Evolutionary conservation across 140 eudicot genomes (phyloP), one percentile per base, ranked within the genome.

Genomic region (Erigeron philadelphicus): DNA sequence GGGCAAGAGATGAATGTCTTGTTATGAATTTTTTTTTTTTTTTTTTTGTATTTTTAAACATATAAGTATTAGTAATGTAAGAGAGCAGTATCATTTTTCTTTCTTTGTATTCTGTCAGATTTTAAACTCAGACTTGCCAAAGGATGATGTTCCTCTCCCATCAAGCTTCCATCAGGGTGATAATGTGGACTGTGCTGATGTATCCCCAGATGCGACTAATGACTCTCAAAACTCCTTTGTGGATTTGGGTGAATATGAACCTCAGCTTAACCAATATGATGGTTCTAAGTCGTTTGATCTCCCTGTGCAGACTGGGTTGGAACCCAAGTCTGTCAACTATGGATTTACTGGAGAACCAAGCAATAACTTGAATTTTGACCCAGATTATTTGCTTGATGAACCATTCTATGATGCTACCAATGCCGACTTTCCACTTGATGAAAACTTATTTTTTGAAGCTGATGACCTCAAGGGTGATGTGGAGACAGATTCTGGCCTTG

Each of bases 401-500:
- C 83, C 95, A 49, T 76, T 64, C 60, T 40, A 74, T 15, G 86
- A 81, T 77, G 81, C 81, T 41, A 18, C 55, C 38, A 31, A 31
- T 47, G 17, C 15, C 35, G 54, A 76, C 17, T 48, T 72, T 58
- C 52, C 70, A 21, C 73, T 45, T 43, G 86, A 76, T 60, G 90
- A 85, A 42, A 88, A 81, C 69, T 67, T 84, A 17, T 93, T 81
- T 72, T 71, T 89, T n/a, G 95, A 93, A 79, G 80, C 83, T 0
- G 72, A 72, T 64, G 96, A 93, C 25, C 85, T 88, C 11, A 59
- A 81, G 12, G 58, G 80, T 59, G 78, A 82, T 42, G 72, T 42
- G 64, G 73, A 72, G 23, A 71, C 46, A 2, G 86, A 89, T 59
- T 61, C 88, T 40, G 78, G 86, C 62, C 78, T 81, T 42, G 86